These are phyloP conservation scores for Stachybotrys elegans DNA, from an alignment of 2,329 filamentous ascomycete genomes.

Conservation along the genomic window DNA sequence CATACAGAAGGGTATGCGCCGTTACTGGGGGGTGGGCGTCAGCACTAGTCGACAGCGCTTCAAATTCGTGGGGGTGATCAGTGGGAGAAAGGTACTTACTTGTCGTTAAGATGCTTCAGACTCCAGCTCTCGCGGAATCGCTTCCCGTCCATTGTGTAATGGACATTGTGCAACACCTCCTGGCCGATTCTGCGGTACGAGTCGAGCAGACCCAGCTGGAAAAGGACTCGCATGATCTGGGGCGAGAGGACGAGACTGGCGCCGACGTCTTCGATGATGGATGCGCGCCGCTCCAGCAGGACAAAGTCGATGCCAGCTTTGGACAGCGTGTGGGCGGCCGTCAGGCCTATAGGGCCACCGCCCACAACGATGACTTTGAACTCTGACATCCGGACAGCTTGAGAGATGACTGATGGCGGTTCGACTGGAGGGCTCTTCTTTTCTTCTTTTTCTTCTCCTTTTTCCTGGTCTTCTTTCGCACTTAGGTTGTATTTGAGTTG, in stretches of 20 bases:
- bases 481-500: too few relatives aligned
- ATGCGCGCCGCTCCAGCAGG: background rate
- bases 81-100: too few relatives aligned
- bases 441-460: too few relatives aligned
- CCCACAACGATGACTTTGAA: conserved; percentile 1
- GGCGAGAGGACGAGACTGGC: conserved; percentile 25
- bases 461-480: too few relatives aligned
- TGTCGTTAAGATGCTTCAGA: conserved; percentile 15
- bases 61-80: too few relatives aligned
- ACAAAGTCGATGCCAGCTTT: conserved; percentile 3
- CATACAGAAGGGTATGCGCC: conserved; percentile 22
- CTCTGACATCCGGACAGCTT: too few relatives aligned
- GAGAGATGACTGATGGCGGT: too few relatives aligned
- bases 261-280: conserved; percentile 19
- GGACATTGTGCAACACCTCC: conserved; percentile 9
- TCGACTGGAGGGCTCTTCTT: too few relatives aligned
- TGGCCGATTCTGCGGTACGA: background rate
- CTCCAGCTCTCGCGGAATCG: conserved; percentile 13
- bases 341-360: conserved; percentile 1
- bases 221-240: conserved; percentile 20
- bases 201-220: conserved; percentile 26
- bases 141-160: conserved; percentile 14
- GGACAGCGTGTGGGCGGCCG: background rate
- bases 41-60: too few relatives aligned
- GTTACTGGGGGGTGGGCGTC: conserved; percentile 15